phyloP scores from a whole-genome alignment of 345 rosid genomes.

The Trapa bicornis region DNA sequence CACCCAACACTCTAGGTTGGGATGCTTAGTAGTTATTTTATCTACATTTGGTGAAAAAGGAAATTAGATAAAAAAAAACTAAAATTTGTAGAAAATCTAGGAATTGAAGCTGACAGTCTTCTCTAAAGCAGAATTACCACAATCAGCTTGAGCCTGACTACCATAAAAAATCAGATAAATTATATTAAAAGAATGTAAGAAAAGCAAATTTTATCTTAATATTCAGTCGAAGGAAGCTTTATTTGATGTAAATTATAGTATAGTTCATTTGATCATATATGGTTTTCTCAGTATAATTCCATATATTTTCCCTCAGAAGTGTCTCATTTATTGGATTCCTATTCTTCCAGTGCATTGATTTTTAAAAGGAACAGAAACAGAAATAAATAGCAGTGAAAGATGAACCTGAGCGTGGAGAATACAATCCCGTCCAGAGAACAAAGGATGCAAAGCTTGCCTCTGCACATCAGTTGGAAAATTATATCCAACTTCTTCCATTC shows the following conservation, averaged over 20 bases:
- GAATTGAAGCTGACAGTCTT: background rate
- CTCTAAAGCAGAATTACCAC: background rate
- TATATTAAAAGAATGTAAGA: background rate
- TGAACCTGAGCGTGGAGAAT: slow-evolving; percentile 84
- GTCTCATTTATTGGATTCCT: background rate
- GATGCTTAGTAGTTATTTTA: background rate
- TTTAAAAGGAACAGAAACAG: background rate
- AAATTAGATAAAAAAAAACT: background rate
- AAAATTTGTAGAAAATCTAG: background rate
- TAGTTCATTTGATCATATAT: background rate
- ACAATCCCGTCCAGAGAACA: slow-evolving; percentile 62
- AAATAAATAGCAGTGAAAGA: slow-evolving; percentile 2
- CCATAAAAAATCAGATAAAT: background rate
- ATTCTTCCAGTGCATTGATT: background rate
- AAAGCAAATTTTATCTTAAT: background rate
- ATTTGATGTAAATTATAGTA: background rate
- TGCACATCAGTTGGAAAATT: slow-evolving; percentile 52
- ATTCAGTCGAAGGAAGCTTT: background rate
- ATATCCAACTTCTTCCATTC: slow-evolving; percentile 65
- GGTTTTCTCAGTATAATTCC: background rate
- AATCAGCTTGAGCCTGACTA: background rate
- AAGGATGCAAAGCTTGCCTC: slow-evolving; percentile 56
- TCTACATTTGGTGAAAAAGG: background rate
- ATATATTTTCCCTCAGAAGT: background rate
- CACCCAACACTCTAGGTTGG: background rate